Conservation (phyloP, 495 filamentous ascomycete species). For the Penicillium parvum region DNA sequence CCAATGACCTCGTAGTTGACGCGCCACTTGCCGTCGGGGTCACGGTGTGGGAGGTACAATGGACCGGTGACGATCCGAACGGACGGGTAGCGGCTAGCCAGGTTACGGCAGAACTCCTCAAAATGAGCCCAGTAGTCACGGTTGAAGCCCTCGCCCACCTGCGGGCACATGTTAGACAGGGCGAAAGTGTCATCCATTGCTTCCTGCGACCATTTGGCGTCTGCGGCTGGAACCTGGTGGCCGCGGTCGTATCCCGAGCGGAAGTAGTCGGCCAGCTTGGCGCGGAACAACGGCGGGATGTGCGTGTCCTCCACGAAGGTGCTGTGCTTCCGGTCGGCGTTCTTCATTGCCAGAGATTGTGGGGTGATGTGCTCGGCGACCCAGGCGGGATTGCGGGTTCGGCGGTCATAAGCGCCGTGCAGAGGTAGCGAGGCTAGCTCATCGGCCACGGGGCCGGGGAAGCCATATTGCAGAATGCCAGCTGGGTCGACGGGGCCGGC, state of each 20-base stretch:
- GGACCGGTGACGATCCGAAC: slow-evolving; percentile 93
- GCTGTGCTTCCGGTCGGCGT: slow-evolving; percentile 81
- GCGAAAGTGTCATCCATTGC: slow-evolving; percentile 94
- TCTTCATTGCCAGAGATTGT: slow-evolving; percentile 65
- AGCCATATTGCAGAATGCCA: slow-evolving; percentile 93
- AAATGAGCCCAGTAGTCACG: slow-evolving; percentile 98
- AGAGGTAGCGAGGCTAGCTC: slow-evolving; percentile 68
- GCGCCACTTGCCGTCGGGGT: slow-evolving; percentile 88
- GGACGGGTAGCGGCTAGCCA: slow-evolving; percentile 75
- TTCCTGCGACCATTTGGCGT: slow-evolving; percentile 89
- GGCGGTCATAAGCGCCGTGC: slow-evolving; percentile 84
- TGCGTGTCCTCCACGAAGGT: slow-evolving; percentile 73
- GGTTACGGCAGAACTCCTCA: slow-evolving; percentile 87
- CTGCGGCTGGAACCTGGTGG: slow-evolving; percentile 88
- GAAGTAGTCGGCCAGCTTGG: slow-evolving; percentile 85
- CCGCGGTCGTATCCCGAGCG: slow-evolving; percentile 76
- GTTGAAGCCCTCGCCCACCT: slow-evolving; percentile 97
- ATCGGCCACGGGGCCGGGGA: slow-evolving; percentile 86
- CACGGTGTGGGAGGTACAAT: slow-evolving; percentile 79
- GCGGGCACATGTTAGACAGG: slow-evolving; percentile 94
- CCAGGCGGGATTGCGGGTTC: slow-evolving; percentile 89
- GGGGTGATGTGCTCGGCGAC: slow-evolving; percentile 97
- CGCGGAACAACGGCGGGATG: slow-evolving; percentile 84
- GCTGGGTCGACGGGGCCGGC: slow-evolving; percentile 69
- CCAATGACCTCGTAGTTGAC: slow-evolving; percentile 97